Percentiles rank a stretch among this genome's conserved stretches.
Conservation (phyloP, 2,329 filamentous ascomycete genomes). For the Epichloe festucae region DNA sequence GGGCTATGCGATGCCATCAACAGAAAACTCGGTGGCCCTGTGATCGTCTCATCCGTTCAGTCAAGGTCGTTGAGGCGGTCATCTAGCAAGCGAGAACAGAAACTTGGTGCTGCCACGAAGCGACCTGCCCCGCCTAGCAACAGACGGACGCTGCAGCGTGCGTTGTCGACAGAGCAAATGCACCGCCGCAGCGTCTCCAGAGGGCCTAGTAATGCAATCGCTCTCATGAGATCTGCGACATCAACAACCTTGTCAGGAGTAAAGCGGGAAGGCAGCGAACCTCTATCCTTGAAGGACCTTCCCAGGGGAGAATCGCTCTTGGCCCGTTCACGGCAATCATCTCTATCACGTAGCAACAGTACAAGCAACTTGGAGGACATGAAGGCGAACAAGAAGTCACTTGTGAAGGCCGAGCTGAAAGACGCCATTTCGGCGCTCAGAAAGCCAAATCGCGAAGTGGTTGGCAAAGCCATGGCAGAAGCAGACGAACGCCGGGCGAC, state of each 20-base stretch:
- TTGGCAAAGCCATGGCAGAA: slow-evolving; percentile 53
- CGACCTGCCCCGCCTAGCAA: slow-evolving; percentile 28
- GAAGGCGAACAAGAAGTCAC: slow-evolving; percentile 51
- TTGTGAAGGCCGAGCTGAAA: slow-evolving; percentile 56
- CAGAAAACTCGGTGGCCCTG: slow-evolving; percentile 62
- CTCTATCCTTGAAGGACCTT: slow-evolving; percentile 35
- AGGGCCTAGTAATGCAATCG: slow-evolving; percentile 44
- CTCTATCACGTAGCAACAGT: slow-evolving; percentile 29
- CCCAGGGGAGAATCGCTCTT: slow-evolving; percentile 27
- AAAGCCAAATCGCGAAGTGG: slow-evolving; percentile 61
- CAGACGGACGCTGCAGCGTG: slow-evolving; percentile 45
- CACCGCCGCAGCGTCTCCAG: slow-evolving; percentile 39
- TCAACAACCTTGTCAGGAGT: slow-evolving; percentile 45
- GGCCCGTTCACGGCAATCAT: slow-evolving; percentile 26
- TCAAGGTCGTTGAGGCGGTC: slow-evolving; percentile 33
- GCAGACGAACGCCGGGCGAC: slow-evolving; percentile 49
- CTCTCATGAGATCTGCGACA: slow-evolving; percentile 56
- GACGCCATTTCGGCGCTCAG: slow-evolving; percentile 62
- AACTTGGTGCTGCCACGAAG: slow-evolving; percentile 39
- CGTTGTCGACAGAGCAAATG: slow-evolving; percentile 46
- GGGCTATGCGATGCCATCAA: slow-evolving; percentile 58
- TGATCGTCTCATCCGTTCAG: slow-evolving; percentile 42
- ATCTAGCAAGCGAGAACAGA: slow-evolving; percentile 29
- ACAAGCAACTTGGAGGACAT: slow-evolving; percentile 38
- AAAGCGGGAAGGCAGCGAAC: slow-evolving; percentile 58